Evolutionary conservation across 805 yeast species (phyloP), one percentile per base, ranked within the genome.

Genomic region (Grigorovia jiainica): DNA sequence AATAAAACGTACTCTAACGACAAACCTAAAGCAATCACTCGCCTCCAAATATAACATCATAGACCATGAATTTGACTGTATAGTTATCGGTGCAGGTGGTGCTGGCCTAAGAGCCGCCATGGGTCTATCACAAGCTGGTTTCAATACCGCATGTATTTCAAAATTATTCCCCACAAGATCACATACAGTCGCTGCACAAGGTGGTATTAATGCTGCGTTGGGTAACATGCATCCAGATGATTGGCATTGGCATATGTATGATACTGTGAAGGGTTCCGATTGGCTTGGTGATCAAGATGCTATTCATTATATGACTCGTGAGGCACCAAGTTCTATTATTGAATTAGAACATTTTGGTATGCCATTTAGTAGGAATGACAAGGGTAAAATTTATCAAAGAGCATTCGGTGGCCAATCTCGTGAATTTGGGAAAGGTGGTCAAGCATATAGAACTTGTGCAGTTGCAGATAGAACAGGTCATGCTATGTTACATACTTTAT

Each of bases 171-270:
- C 97, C 43, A 90, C 98, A 24, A 83, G 98, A 70, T 89, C 97
- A 16, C 98, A 90, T 65, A 90, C 98, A 17, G 98, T 90, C 40
- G 97, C 97, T 44, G 98, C 98, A 40, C 98, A 90, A 70, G 98
- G 98, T 70, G 98, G 98, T 72, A 92, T 90, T 68, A 90, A 90
- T 60, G 98, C 97, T 52, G 98, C 98, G 24, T 75, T 90, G 51
- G 98, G 97, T 54, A 90, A 90, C 75, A 90, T 90, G 95, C 97
- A 92, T 72, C 74, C 77, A 54, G 98, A 90, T 67, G 89, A 89
- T 72, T 90, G 98, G 98, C 95, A 86, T 67, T 92, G 97, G 97
- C 98, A 90, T 68, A 89, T 90, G 97, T 90, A 92, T 69, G 98
- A 90, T 64, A 90, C 98, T 57, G 97, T 90, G 56, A 90, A 90